Evolutionary conservation across 331 rosid species (phyloP), one percentile per base, ranked within the genome.

Genomic region (Cydonia oblonga): DNA sequence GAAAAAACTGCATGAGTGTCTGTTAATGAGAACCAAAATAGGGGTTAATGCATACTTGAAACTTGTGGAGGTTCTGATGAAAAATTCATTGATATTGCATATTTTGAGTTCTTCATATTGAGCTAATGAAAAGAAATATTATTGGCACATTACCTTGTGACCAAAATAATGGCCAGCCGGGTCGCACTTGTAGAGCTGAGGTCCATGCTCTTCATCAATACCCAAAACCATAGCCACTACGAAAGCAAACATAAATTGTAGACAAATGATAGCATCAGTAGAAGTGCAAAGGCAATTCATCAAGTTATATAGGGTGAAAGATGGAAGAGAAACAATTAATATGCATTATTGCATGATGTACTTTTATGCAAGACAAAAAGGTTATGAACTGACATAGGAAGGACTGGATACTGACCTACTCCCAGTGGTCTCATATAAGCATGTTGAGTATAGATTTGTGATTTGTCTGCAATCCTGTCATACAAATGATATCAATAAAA

Each of bases 371-470:
- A 18, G 20, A 65, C 54, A 16, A 71, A 22, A 26, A 20, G 74
- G 28, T 15, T 56, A 23, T 74, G 44, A 16, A 68, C 61, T 56
- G 19, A 16, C 3, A 30, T 63, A 66, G 78, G 65, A 79, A 32
- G 64, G 57, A 72, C 22, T 18, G 67, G 68, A 62, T 70, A 79
- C 90, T 24, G 62, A 91, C 99, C 99, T 61, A 91, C 96, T 77
- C 99, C 99, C 70, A 95, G 96, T 8, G 99, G 99, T 82, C 99
- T 89, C 99, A 95, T 95, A 75, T 95, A 95, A 63, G 99, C 99
- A 90, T 95, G 99, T 64, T 95, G 99, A 42, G 99, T 95, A 81
- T 95, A 95, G 78, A 95, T 87, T 78, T 95, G 99, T 42, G 99
- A 95, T 79, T 95, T 95, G 81, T 95, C 92, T 44, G 99, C 97